These are phyloP conservation scores for Beta macrorhiza DNA, from an alignment of 179 eudicot species.

Conservation along the genomic window DNA sequence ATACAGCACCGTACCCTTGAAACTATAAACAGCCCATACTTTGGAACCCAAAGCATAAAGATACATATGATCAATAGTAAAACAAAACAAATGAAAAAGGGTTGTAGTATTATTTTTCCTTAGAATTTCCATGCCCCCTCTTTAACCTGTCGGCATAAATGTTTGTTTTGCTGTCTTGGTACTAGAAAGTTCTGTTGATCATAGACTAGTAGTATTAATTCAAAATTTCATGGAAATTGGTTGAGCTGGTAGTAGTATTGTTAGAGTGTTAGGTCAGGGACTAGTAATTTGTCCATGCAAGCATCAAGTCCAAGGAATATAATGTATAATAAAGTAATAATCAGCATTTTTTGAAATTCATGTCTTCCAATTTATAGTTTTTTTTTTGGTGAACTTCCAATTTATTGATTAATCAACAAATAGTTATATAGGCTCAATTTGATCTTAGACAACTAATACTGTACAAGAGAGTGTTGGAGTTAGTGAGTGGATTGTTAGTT, in stretches of 20 bases:
- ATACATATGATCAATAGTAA: not conserved
- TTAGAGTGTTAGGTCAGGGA: constrained; percentile 7
- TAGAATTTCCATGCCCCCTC: constrained; percentile 12
- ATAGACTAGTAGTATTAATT: not conserved
- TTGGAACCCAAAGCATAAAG: constrained; percentile 14
- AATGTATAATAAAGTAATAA: not conserved
- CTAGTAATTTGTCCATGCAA: constrained; percentile 18
- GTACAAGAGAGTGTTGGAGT: too few relatives aligned
- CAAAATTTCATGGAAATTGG: not conserved
- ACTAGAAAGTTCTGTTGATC: too few relatives aligned
- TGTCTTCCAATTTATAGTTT: not conserved
- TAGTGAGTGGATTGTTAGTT: too few relatives aligned
- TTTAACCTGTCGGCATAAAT: constrained; percentile 26
- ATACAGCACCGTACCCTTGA: not conserved
- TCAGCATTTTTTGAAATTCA: constrained; percentile 3
- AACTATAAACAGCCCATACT: constrained; percentile 21
- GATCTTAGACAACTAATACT: too few relatives aligned
- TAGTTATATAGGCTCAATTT: too few relatives aligned
- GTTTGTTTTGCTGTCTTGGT: constrained; percentile 9
- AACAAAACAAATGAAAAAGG: not conserved
- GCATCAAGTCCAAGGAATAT: constrained; percentile 11
- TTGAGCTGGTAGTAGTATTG: not conserved
- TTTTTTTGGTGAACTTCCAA: not conserved
- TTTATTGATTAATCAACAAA: too few relatives aligned
- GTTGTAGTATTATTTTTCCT: not conserved